Base-by-base conservation (phyloP, 164 flowering plant species). In the Amborella trichopoda region DNA sequence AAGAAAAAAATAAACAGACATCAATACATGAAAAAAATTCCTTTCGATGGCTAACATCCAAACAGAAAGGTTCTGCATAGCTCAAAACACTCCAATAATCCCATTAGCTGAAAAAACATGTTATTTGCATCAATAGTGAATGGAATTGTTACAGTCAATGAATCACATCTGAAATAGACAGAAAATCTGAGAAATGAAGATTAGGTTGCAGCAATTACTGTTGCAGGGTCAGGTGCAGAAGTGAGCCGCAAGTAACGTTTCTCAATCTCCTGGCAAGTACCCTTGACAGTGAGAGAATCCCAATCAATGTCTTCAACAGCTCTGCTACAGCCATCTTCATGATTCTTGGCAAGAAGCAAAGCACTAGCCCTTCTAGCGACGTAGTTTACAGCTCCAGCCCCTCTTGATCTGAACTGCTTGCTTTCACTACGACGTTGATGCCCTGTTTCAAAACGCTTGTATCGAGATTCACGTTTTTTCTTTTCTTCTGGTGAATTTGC, bases 291-390 rank as follows among this genome's bases (percentile, higher is more conserved):
- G 41, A 91, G 77, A 3, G 96, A 65, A 73, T 91, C 94, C 99
- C 96, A 91, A 49, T 91, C 95, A 55, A 91, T 84, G 67, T 91
- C 96, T 68, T 91, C 99, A 50, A 91, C 96, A 56, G 96, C 95
- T 54, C 72, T 69, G 68, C 67, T 71, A 20, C 58, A 71, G 32
- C 69, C 67, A 40, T 78, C 81, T 52, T 84, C 95, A 52, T 60
- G 58, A 53, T 21, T 73, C 69, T 67, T 84, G 66, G 73, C 73
- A 52, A 78, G 67, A 44, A 73, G 70, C 65, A 77, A 51, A 23
- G 81, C 90, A 68, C 50, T 74, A 23, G 83, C 67, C 72, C 82
- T 70, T 69, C 71, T 80, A 50, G 67, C 23, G 53, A 72, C 70
- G 45, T 73, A 39, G 62, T 70, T 78, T 28, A 76, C 80, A 54